phyloP scores from a whole-genome alignment of 495 filamentous ascomycete species.

The Tuber aestivum region DNA sequence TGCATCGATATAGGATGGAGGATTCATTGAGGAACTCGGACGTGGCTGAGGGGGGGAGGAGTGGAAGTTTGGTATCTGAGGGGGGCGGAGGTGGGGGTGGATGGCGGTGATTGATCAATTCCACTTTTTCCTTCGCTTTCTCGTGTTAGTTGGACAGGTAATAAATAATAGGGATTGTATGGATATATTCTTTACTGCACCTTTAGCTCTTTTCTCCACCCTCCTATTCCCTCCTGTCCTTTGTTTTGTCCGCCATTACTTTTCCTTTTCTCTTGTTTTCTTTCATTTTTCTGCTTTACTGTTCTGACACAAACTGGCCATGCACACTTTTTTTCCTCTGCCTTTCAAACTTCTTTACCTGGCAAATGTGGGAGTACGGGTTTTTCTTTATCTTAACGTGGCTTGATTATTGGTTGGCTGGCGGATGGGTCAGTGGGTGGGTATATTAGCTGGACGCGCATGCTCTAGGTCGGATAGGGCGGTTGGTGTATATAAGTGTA shows the following conservation, averaged over 20 bases:
- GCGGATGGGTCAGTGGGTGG: not conserved
- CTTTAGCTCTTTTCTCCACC: not conserved
- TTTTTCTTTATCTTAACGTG: not conserved
- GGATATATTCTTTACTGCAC: slow-evolving; percentile 14
- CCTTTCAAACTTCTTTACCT: not conserved
- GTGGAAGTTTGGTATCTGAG: slow-evolving; percentile 16
- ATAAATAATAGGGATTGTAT: slow-evolving; percentile 10
- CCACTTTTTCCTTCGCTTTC: slow-evolving; percentile 13
- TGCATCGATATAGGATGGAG: slow-evolving; percentile 38
- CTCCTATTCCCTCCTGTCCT: not conserved
- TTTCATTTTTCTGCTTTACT: not conserved
- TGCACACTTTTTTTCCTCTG: not conserved
- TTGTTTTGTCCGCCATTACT: not conserved
- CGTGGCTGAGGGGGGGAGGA: slow-evolving; percentile 1
- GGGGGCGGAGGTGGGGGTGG: slow-evolving; percentile 27
- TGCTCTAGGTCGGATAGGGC: not conserved
- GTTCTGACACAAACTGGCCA: not conserved
- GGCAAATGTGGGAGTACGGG: not conserved
- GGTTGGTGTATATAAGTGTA: not conserved
- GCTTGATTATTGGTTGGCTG: not conserved
- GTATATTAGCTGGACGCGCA: not conserved
- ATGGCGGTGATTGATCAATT: slow-evolving; percentile 12
- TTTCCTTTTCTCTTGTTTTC: not conserved
- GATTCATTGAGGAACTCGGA: slow-evolving; percentile 28
- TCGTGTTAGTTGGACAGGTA: slow-evolving; percentile 13